Evolutionary conservation across 768 basidiomycete genomes (phyloP).

Genomic region (Boletus pseudo-olivaceus): DNA sequence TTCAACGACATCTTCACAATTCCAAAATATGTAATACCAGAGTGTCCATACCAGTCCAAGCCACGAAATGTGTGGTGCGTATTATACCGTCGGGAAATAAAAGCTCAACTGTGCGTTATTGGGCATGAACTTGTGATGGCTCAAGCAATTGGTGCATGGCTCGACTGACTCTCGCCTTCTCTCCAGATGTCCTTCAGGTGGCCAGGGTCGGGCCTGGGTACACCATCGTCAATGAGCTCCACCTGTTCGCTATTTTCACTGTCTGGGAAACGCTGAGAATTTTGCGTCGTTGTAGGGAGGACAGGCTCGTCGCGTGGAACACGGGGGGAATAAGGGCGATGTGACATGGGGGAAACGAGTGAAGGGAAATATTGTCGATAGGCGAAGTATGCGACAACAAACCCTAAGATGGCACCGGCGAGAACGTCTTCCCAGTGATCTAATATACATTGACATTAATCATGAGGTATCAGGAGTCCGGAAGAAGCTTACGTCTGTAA

Average conservation of each 20-base stretch:
- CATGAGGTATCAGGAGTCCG: conserved; percentile 7
- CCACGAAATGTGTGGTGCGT: background rate
- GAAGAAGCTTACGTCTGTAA: conserved; percentile 57
- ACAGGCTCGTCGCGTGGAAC: conserved; percentile 41
- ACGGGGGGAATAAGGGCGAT: conserved; percentile 72
- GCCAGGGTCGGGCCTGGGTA: conserved; percentile 9
- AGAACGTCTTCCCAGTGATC: conserved; percentile 94
- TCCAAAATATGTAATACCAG: background rate
- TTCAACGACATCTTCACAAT: background rate
- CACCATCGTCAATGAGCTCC: conserved; percentile 22
- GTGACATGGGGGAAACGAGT: conserved; percentile 57
- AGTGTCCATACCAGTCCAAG: background rate
- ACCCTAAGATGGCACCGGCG: conserved; percentile 73
- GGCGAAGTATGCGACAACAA: conserved; percentile 64
- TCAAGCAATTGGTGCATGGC: conserved; percentile 22
- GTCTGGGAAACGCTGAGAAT: conserved; percentile 13
- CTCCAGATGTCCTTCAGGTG: conserved; percentile 26
- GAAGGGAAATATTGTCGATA: conserved; percentile 85
- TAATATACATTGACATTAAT: conserved; percentile 25
- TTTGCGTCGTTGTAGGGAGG: conserved; percentile 39
- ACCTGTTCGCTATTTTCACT: conserved; percentile 21
- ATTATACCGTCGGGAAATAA: background rate
- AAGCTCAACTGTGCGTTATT: background rate
- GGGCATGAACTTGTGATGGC: background rate
- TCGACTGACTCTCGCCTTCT: conserved; percentile 24